These are phyloP conservation scores for Fusarium chlamydosporum DNA, from an alignment of 2,329 filamentous ascomycete genomes.

Conservation along the genomic window DNA sequence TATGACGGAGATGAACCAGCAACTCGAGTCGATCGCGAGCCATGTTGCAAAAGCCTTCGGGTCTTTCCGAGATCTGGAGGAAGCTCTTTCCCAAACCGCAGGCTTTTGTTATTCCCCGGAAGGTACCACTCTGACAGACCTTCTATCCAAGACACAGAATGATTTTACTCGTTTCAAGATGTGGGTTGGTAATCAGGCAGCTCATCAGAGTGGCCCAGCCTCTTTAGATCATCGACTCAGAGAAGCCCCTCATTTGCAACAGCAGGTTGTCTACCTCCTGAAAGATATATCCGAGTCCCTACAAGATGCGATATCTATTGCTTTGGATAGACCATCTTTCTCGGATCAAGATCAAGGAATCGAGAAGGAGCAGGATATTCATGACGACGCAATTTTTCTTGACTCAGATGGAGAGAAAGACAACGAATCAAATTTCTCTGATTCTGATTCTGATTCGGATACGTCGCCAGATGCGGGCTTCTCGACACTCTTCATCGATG, in stretches of 20 bases:
- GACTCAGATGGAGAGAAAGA: too few relatives aligned
- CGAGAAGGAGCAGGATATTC: rapidly evolving
- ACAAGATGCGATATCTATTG: background rate
- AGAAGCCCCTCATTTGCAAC: constrained; percentile 38
- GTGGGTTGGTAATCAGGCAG: constrained; percentile 42
- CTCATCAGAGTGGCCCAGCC: constrained; percentile 20
- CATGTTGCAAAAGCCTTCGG: background rate
- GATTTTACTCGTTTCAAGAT: constrained; percentile 35
- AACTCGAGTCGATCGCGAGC: constrained; percentile 8
- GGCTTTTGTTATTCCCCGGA: rapidly evolving
- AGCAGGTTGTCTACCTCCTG: constrained; percentile 46
- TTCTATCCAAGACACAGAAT: background rate
- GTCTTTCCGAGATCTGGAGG: constrained; percentile 1
- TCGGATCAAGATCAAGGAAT: background rate
- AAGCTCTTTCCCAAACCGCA: rapidly evolving
- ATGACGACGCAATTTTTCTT: background rate
- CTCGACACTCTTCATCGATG: constrained; percentile 34
- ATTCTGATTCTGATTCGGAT: background rate
- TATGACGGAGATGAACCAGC: background rate
- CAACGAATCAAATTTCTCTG: background rate
- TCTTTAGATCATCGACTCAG: constrained; percentile 43
- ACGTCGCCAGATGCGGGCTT: rapidly evolving
- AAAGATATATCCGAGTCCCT: constrained; percentile 33
- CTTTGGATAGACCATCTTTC: rapidly evolving
- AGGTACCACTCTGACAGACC: rapidly evolving